Base-by-base conservation (phyloP, 495 filamentous ascomycete species). In the Bacidia gigantensis region DNA sequence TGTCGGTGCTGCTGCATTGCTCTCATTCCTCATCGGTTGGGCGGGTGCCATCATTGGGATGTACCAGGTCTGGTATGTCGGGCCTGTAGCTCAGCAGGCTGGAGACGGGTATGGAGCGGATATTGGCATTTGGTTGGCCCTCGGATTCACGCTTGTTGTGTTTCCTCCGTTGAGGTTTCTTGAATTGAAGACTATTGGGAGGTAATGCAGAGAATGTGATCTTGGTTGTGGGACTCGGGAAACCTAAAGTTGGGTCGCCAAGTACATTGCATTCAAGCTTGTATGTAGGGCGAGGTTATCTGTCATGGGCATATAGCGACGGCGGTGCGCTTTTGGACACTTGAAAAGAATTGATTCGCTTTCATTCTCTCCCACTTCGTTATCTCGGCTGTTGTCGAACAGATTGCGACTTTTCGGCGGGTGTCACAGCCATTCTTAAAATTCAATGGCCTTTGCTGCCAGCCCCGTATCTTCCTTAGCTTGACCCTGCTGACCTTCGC, bases 1-100 rank as follows among this genome's bases (percentile, higher is more conserved):
- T 0, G 29, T 80, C 22, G 80, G 81, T 0, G 56, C 75, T 26
- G 80, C 81, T 2, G 81, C 80, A 3, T 53, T 79, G 38, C 55
- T 61, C 0, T 69, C 78, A 9, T 83, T 82, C 56, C 50, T 78
- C 17, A 52, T 82, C n/a, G 80, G 79, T 0, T 82, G 79, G 80
- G 68, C 66, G 1, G 81, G 80, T 0, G 76, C 78, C 0, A 69
- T 83, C 25, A 58, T 84, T 11, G 76, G 74, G 25, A 83, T 83
- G 79, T 67, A 70, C 46, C 75, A 83, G 65, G 62, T 68, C 11
- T 83, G 72, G 66, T 83, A 71, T 57, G 64, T 71, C 35, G 81
- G 81, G 0, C 78, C 75, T 0, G 60, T 84, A 55, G 80, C 78
- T 12, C 58, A 54, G 23, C 51, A 67, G 54, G 62, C 73, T 10